These are phyloP conservation scores for Patellifolia procumbens DNA, from an alignment of 179 eudicot genomes.

Conservation along the genomic window DNA sequence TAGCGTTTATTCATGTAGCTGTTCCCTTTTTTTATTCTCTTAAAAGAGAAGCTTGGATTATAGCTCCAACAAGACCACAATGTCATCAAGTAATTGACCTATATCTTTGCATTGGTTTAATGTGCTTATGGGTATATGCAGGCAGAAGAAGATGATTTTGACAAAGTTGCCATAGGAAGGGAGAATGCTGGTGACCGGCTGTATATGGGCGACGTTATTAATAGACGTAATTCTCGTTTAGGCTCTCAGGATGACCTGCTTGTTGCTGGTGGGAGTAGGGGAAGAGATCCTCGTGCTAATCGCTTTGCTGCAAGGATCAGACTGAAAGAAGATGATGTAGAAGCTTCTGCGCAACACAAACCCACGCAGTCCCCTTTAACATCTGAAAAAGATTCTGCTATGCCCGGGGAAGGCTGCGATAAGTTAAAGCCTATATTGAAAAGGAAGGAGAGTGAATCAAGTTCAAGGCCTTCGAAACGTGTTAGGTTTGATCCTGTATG, in stretches of 20 bases:
- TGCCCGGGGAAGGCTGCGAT: conserved; percentile 22
- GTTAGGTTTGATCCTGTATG: conserved; percentile 55
- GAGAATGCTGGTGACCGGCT: conserved; percentile 57
- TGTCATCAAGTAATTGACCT: background rate
- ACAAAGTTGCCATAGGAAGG: conserved; percentile 66
- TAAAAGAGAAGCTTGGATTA: background rate
- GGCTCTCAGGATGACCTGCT: conserved; percentile 36
- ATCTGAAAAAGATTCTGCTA: conserved; percentile 19
- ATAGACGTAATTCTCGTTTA: conserved; percentile 31
- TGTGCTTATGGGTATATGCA: conserved; percentile 28
- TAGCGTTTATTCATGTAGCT: background rate
- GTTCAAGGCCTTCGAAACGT: conserved; percentile 48
- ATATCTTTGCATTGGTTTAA: background rate
- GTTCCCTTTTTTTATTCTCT: background rate
- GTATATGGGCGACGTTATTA: conserved; percentile 51
- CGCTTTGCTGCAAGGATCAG: conserved; percentile 54
- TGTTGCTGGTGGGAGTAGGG: conserved; percentile 16
- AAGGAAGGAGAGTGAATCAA: conserved; percentile 37
- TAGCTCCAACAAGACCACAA: background rate
- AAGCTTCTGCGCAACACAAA: conserved; percentile 27
- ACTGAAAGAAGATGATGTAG: conserved; percentile 62
- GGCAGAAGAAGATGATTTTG: conserved; percentile 81
- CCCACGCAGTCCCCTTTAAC: conserved; percentile 13
- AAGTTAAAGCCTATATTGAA: conserved; percentile 54
- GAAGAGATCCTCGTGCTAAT: conserved; percentile 66